These are phyloP conservation scores for Penicillium sp. DNA, from an alignment of 2,329 filamentous ascomycete genomes.

Conservation along the genomic window DNA sequence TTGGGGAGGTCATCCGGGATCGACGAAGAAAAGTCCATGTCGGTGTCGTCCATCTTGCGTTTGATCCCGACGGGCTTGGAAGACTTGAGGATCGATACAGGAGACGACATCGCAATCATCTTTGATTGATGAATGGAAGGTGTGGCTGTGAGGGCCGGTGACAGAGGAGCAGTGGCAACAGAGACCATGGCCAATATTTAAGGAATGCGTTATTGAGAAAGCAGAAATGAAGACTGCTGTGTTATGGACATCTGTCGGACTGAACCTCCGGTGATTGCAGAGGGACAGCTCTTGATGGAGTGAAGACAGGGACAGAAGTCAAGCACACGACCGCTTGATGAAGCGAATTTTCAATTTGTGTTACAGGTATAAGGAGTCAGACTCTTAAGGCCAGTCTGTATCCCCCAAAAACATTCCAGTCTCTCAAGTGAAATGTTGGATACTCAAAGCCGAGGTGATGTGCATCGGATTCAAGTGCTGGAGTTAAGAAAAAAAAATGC, in stretches of 20 bases:
- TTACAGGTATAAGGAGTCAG: background rate
- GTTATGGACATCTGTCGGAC: conserved; percentile 24
- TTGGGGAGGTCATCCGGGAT: conserved; percentile 30
- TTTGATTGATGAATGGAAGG: conserved; percentile 26
- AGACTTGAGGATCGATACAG: conserved; percentile 38
- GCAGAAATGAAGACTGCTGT: conserved; percentile 5
- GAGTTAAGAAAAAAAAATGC: conserved; percentile 6
- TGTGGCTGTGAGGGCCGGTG: conserved; percentile 27
- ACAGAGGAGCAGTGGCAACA: conserved; percentile 30
- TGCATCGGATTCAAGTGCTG: conserved; percentile 7
- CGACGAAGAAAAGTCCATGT: conserved; percentile 34
- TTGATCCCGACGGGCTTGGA: conserved; percentile 36
- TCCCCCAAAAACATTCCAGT: background rate
- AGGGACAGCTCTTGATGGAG: conserved; percentile 4
- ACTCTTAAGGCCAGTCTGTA: background rate
- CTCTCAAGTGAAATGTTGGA: conserved; percentile 9
- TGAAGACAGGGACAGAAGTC: background rate
- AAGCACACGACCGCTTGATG: conserved; percentile 1
- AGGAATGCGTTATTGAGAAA: background rate
- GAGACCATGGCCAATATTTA: conserved; percentile 33
- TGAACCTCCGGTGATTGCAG: conserved; percentile 5
- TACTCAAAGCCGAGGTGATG: conserved; percentile 14
- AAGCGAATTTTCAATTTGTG: background rate
- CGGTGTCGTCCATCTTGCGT: conserved; percentile 39
- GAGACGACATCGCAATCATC: conserved; percentile 34